Conservation (phyloP, 2,329 filamentous ascomycete genomes). For the Pseudocercospora vitis region DNA sequence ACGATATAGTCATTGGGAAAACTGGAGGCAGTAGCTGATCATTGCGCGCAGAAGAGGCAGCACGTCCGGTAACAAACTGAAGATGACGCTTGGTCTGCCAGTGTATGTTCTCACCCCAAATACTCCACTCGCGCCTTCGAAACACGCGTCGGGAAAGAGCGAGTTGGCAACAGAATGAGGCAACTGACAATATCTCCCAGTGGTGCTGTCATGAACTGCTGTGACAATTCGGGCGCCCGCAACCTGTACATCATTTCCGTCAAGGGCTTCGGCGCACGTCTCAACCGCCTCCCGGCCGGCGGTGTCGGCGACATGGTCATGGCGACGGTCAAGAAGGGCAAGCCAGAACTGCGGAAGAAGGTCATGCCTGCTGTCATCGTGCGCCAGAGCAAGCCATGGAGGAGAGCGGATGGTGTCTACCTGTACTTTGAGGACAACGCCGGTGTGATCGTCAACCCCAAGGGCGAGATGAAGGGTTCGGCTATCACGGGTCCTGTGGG, state of each 20-base stretch:
- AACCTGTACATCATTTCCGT: constrained; percentile 99
- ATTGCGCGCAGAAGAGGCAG: constrained; percentile 58
- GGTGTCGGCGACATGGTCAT: constrained; percentile 99
- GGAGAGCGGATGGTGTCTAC: constrained; percentile 96
- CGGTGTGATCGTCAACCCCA: constrained; percentile 99
- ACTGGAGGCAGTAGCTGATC: constrained; percentile 5
- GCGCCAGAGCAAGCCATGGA: constrained; percentile 98
- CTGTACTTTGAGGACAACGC: constrained; percentile 99
- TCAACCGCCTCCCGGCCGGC: constrained; percentile 94
- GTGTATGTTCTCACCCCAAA: constrained; percentile 68
- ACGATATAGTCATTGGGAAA: neutral
- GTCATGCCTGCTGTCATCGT: constrained; percentile 99
- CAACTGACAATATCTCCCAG: constrained; percentile 49
- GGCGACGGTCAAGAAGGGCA: constrained; percentile 99
- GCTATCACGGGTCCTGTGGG: constrained; percentile 98
- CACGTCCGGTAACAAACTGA: constrained; percentile 99
- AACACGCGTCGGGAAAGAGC: neutral
- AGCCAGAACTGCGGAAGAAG: constrained; percentile 99
- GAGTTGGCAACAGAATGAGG: neutral
- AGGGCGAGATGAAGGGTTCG: constrained; percentile 99
- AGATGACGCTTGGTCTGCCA: constrained; percentile 99
- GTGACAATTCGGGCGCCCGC: constrained; percentile 94
- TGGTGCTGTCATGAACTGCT: constrained; percentile 99
- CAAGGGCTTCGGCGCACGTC: constrained; percentile 95
- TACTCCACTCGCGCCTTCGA: neutral